Conservation (phyloP, 106 monocot species). For the Posidonia australis region DNA sequence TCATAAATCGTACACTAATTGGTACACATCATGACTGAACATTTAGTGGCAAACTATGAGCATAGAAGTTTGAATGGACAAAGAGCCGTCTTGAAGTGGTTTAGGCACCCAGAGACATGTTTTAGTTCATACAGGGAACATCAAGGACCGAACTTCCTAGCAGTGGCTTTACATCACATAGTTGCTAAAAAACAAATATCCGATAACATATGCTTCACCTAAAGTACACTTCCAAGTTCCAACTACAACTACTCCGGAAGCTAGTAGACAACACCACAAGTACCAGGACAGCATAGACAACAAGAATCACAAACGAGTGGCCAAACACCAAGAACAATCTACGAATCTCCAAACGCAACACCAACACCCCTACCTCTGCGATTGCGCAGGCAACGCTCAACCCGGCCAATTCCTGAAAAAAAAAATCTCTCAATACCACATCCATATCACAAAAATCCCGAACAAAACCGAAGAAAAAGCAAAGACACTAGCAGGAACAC, state of each 20-base stretch:
- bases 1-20: no score
- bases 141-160: background rate
- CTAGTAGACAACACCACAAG: background rate
- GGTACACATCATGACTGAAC: no score
- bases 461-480: background rate
- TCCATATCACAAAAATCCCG: background rate
- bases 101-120: no score
- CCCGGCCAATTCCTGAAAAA: conserved; percentile 24
- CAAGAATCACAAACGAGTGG: background rate
- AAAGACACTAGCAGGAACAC: background rate
- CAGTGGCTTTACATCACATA: background rate
- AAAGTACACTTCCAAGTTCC: background rate
- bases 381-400: conserved; percentile 22
- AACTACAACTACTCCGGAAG: background rate
- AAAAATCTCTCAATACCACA: background rate
- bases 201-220: no score
- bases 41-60: no score
- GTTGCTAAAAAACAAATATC: no score
- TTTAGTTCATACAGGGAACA: no score
- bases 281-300: background rate
- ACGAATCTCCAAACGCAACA: no score
- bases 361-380: conserved; percentile 7
- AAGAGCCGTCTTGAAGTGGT: no score
- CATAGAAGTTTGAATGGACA: no score
- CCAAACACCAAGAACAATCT: no score